phyloP scores from a whole-genome alignment of 2,329 filamentous ascomycete species.

The Beauveria bassiana region DNA sequence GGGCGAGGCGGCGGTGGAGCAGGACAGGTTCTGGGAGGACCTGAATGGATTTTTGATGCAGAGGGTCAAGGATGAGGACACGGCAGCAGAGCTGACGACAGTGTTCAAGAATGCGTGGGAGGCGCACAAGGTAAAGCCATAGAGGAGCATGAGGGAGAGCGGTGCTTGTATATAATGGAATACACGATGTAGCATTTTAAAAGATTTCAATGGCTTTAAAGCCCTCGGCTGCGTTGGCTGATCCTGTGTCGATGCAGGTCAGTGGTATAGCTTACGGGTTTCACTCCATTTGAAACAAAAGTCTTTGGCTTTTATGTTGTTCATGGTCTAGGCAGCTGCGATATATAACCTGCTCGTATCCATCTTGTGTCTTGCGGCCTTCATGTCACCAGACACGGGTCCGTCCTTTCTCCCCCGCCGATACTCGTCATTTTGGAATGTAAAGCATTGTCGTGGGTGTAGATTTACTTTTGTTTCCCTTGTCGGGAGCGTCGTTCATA shows the following conservation, averaged over 20 bases:
- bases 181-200: not conserved
- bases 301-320: not conserved
- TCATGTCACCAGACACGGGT: not conserved
- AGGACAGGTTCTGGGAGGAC: conserved; percentile 79
- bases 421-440: conserved; percentile 1
- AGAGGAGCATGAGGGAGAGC: not conserved
- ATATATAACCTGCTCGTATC: conserved; percentile 11
- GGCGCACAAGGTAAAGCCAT: conserved; percentile 29
- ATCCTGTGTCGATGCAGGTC: not conserved
- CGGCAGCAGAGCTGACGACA: conserved; percentile 55
- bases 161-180: not conserved
- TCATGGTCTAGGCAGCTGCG: conserved; percentile 7
- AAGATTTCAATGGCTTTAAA: not conserved
- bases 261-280: not conserved
- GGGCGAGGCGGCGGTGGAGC: conserved; percentile 37
- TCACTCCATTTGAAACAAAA: not conserved
- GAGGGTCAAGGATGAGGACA: conserved; percentile 62
- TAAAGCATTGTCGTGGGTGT: not conserved
- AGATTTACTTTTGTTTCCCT: not conserved
- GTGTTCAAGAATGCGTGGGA: conserved; percentile 69
- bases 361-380: conserved; percentile 1
- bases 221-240: not conserved
- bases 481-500: not conserved
- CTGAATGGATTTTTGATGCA: conserved; percentile 73
- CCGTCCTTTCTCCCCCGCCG: not conserved